These are phyloP conservation scores for Conticribra weissflogii DNA, from an alignment of 108 stramenopile species.

Conservation along the genomic window DNA sequence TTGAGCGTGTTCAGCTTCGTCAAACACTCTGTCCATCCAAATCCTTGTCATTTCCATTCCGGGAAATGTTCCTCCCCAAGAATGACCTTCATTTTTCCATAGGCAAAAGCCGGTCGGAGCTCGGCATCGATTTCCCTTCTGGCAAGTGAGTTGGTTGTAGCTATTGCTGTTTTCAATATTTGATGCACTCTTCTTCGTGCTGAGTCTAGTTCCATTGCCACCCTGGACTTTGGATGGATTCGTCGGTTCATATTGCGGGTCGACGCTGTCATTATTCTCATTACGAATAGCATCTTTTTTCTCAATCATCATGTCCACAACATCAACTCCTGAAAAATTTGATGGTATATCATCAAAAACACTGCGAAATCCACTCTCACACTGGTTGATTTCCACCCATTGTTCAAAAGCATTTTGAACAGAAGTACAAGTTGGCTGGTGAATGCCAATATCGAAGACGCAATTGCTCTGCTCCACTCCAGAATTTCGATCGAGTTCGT, in stretches of 20 bases:
- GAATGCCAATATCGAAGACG: slow-evolving; percentile 30
- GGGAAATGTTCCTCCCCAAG: slow-evolving; percentile 33
- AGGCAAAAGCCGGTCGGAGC: slow-evolving; percentile 37
- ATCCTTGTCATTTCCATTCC: slow-evolving; percentile 18
- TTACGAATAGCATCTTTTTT: neutral
- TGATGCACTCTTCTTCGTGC: too few relatives aligned
- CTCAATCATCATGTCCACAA: neutral
- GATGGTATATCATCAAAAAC: too few relatives aligned
- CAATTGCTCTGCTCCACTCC: slow-evolving; percentile 20
- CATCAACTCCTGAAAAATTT: slow-evolving; percentile 6
- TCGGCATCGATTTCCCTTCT: slow-evolving; percentile 23
- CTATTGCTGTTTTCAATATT: too few relatives aligned
- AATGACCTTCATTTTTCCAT: slow-evolving; percentile 43
- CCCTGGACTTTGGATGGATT: too few relatives aligned
- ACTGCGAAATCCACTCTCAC: too few relatives aligned
- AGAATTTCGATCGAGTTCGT: neutral
- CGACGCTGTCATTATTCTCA: too few relatives aligned
- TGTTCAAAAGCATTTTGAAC: slow-evolving; percentile 32
- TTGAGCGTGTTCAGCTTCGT: slow-evolving; percentile 18
- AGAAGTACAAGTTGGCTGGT: slow-evolving; percentile 27
- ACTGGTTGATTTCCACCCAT: slow-evolving; percentile 40
- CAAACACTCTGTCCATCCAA: slow-evolving; percentile 38
- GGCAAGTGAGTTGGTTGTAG: slow-evolving; percentile 8
- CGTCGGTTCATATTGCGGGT: too few relatives aligned
- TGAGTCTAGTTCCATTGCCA: too few relatives aligned